Percentiles rank a stretch among this genome's conserved stretches.
Evolutionary conservation across 2,329 filamentous ascomycete genomes (phyloP).

Genomic region (Aureobasidium sp.): DNA sequence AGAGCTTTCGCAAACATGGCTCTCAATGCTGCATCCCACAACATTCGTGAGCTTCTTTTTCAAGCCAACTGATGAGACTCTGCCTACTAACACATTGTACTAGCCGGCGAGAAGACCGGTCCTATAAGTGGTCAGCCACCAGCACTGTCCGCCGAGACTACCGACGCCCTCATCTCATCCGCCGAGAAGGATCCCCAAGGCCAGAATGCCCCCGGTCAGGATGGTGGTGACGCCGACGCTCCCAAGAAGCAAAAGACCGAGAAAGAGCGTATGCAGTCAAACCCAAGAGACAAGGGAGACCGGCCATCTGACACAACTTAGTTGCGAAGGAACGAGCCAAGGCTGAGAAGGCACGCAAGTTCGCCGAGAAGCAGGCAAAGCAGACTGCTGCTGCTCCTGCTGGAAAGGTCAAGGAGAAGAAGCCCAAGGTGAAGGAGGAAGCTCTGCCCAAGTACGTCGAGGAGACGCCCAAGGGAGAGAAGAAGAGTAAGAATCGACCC

Average conservation of each 20-base stretch:
- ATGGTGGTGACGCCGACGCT: constrained; percentile 39
- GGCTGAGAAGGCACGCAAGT: constrained; percentile 63
- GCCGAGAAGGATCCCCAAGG: constrained; percentile 42
- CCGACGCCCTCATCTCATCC: constrained; percentile 40
- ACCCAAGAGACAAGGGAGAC: background rate
- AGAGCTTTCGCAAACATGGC: constrained; percentile 44
- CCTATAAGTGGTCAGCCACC: constrained; percentile 48
- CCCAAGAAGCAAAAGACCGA: constrained; percentile 58
- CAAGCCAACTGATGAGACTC: background rate
- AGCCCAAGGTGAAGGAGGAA: constrained; percentile 57
- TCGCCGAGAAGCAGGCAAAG: constrained; percentile 67
- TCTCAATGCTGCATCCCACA: constrained; percentile 52
- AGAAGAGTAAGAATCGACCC: constrained; percentile 52
- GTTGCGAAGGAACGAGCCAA: constrained; percentile 76
- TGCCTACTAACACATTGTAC: background rate
- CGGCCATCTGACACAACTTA: constrained; percentile 20
- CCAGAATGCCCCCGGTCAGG: constrained; percentile 41
- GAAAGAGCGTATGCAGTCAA: constrained; percentile 50
- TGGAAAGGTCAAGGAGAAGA: constrained; percentile 63
- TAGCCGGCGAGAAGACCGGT: constrained; percentile 48
- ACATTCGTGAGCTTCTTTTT: constrained; percentile 33
- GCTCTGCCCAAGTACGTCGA: constrained; percentile 61
- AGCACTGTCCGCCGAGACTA: constrained; percentile 41
- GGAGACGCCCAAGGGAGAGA: constrained; percentile 66
- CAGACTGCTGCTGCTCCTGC: constrained; percentile 40